Percentiles rank a stretch among this genome's conserved stretches.
Conservation (phyloP, 2,329 filamentous ascomycete genomes). For the Cladosporium sp. region DNA sequence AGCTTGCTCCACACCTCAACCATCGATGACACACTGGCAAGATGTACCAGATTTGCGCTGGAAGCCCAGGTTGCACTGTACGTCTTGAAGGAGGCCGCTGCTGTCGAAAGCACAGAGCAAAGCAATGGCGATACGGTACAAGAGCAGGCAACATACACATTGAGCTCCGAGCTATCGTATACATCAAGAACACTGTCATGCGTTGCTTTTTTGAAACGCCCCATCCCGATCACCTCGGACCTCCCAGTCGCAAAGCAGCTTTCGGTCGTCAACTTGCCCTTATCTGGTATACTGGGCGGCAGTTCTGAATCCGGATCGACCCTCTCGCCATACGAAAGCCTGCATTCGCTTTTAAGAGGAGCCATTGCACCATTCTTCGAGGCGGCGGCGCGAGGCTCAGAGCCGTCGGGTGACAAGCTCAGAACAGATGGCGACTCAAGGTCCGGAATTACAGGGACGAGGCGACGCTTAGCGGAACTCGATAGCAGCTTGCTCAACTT, state of each 20-base stretch:
- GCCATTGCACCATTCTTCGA: slow-evolving; percentile 95
- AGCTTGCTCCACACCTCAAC: slow-evolving; percentile 74
- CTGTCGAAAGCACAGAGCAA: slow-evolving; percentile 10
- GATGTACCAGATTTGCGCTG: slow-evolving; percentile 83
- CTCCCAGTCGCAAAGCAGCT: slow-evolving; percentile 83
- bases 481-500: slow-evolving; percentile 86
- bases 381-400: slow-evolving; percentile 82
- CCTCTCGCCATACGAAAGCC: slow-evolving; percentile 81
- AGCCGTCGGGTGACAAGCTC: slow-evolving; percentile 60
- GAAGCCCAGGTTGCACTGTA: slow-evolving; percentile 87
- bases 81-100: slow-evolving; percentile 73
- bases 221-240: slow-evolving; percentile 78
- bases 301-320: slow-evolving; percentile 41
- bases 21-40: slow-evolving; percentile 74
- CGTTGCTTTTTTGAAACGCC: slow-evolving; percentile 84
- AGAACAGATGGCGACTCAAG: slow-evolving; percentile 84
- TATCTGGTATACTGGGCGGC: slow-evolving; percentile 63
- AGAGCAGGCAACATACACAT: slow-evolving; percentile 64
- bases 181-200: slow-evolving; percentile 77
- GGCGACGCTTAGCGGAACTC: slow-evolving; percentile 93
- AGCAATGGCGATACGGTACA: slow-evolving; percentile 12
- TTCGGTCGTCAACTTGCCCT: slow-evolving; percentile 87
- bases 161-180: slow-evolving; percentile 77
- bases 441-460: slow-evolving; percentile 92
- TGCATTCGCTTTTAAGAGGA: slow-evolving; percentile 88